Evolutionary conservation across 2,329 filamentous ascomycete species (phyloP), one percentile per base, ranked within the genome.

Genomic region (Penicillium sp.): DNA sequence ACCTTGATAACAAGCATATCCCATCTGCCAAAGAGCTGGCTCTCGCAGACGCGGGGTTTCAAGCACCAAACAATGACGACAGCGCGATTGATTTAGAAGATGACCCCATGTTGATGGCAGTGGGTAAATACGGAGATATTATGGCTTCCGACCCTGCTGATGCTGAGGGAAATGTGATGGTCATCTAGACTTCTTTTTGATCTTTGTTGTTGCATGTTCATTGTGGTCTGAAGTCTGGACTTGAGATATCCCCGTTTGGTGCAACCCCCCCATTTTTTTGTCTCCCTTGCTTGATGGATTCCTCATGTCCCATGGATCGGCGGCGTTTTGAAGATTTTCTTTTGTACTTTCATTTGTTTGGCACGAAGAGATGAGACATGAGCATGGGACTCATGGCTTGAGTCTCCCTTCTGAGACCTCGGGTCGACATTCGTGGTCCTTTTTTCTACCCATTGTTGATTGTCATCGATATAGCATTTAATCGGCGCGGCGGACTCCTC

Each of bases 21-120:
- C 60, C 61, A 3, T 59, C 55, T 37, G 67, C 71, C 37, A 79
- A 65, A 80, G 77, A 68, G 78, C 85, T 71, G 79, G 79, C 63
- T 71, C 81, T 82, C 26, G 70, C 80, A 60, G 82, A 83, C 19
- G 54, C 69, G 10, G 66, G 59, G 28, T 73, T 77, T 52, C 72
- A 74, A 63, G 67, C 68, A 6, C 66, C 72, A 16, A 77, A 76
- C 60, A 77, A 89, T 62, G 89, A 92, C 66, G 90, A 92, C 66
- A 92, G 89, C 69, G 89, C 89, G 1, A 92, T 92, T 62, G 88
- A 88, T 33, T 88, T 92, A 68, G 79, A 79, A 46, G 76, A 79
- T 30, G 78, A 80, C 55, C 76, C 78, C 5, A 76, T 78, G 66
- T 64, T 79, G 58, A 75, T 79, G 52, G 72, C 73, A 6, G 76